Base-by-base conservation (phyloP, 2,329 filamentous ascomycete genomes). In the Alternaria viburni region DNA sequence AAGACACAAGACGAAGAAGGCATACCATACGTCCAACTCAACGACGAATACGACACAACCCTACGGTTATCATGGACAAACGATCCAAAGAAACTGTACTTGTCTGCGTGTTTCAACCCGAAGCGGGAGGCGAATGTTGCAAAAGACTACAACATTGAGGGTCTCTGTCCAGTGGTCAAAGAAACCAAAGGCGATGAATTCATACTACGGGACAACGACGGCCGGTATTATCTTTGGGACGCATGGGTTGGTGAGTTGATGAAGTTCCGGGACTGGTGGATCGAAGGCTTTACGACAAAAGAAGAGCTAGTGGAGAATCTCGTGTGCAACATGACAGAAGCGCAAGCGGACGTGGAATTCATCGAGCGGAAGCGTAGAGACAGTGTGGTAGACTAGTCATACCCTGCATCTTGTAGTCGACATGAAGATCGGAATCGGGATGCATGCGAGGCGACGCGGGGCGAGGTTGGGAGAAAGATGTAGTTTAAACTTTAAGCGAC, bases 401-500 rank as follows among this genome's bases (percentile, higher is more conserved):
- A 7, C 43, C 28, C 46, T 57, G 60, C 50, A 55, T 43, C 15
- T 4, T 25, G 17, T 47, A 54, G 15, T 17, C 6, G 15, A 49
- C 32, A 43, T 13, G 15, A 21, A 17, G 21, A 23, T 50, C 28
- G 52, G 36, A 26, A 21, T 45, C 30, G 30, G 32, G 23, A 41
- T 32, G 28, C 0, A 41, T 41, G 36, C 36, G 30, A 36, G 30
- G 30, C n/a, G 32, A 45, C 0, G 30, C 30, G 15, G 2, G 32
- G 30, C 15, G 45, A 47, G 28, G 45, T 43, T 57, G 52, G 47
- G 25, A 28, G 32, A 36, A 49, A 57, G 46, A 41, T 41, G 54
- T 46, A 32, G 30, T 62, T 28, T 36, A 51, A 46, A 41, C 17
- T 55, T 44, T 56, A 60, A 68, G 65, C 67, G 67, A 52, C 30